Base-by-base conservation (phyloP, 768 basidiomycete species). In the Scleroderma bovista region DNA sequence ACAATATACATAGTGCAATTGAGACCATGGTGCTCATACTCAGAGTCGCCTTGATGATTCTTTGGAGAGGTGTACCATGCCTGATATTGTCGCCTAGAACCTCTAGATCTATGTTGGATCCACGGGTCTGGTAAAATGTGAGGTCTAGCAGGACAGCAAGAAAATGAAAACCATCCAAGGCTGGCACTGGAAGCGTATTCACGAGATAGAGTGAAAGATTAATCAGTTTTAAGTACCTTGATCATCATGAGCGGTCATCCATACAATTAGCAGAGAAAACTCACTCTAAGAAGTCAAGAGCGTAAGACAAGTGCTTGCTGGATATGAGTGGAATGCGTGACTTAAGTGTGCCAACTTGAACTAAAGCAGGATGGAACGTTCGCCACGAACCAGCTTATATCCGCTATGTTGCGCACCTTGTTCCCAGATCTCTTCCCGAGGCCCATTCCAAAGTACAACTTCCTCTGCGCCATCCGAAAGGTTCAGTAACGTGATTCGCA, bases 161-260 rank as follows among this genome's bases (percentile, higher is more conserved):
- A 17, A 86, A 68, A 55, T 83, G 77, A 8, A 74, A 67, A 23
- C 92, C 92, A 52, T 94, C 92, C 17, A 93, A 72, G 43, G 71
- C 69, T 2, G 79, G 77, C 31, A 93, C 62, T 0, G 92, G 90
- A 20, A 93, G 73, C 23, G 89, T 76, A 63, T 94, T 94, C 71
- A 93, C 83, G 50, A 92, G 67, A 63, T 79, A 92, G 2, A 94
- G 71, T 3, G 89, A 92, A 29, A 93, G 64, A n/a, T 83, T 81
- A 2, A 87, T 75, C 59, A 80, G 78, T 31, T 71, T 67, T 51
- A 83, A 65, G 52, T 87, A 88, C 52, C 87, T 86, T 48, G 11
- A 26, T n/a, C 3, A 38, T 15, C 7, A 17, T 39, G 4, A 33
- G 42, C 43, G 16, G 56, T 32, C 44, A 23, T 17, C 2, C 13